Evolutionary conservation across 116 monocot species (phyloP).

Genomic region (Cymodocea nodosa): DNA sequence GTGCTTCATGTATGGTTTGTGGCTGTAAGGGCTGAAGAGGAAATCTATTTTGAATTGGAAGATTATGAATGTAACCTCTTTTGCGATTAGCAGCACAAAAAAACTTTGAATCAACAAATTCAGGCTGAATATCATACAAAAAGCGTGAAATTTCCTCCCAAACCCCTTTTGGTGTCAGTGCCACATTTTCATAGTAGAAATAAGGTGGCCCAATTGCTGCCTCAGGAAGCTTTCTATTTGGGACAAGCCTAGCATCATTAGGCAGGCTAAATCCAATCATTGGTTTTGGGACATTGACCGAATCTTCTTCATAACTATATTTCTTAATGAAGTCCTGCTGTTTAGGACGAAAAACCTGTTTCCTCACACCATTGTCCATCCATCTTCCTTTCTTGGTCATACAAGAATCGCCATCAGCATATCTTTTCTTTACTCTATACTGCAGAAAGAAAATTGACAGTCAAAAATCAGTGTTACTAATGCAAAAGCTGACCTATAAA

Average conservation of each 20-base stretch:
- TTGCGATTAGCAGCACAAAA: constrained; percentile 41
- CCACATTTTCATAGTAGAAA: constrained; percentile 65
- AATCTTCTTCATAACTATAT: neutral
- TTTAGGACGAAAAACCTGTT: neutral
- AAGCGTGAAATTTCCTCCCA: constrained; percentile 42
- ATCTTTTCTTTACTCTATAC: constrained; percentile 7
- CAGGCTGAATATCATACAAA: constrained; percentile 45
- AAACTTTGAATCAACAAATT: constrained; percentile 50
- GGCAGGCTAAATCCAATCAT: constrained; percentile 26
- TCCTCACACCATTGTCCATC: neutral
- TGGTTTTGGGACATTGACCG: constrained; percentile 8
- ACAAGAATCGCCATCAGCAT: neutral
- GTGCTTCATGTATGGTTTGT: constrained; percentile 11
- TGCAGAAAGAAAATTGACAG: neutral
- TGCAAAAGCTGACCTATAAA: neutral
- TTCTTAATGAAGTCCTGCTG: neutral
- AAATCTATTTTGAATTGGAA: constrained; percentile 37
- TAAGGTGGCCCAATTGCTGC: constrained; percentile 38
- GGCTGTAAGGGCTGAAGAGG: constrained; percentile 21
- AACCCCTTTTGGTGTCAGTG: constrained; percentile 40
- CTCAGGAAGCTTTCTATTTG: constrained; percentile 16
- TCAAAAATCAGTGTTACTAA: neutral
- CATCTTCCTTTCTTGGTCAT: constrained; percentile 5
- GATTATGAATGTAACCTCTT: constrained; percentile 56
- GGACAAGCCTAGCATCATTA: neutral